Percentiles rank a stretch among this genome's conserved stretches.
Conservation (phyloP, 179 eudicot species). For the Spergularia azorica region DNA sequence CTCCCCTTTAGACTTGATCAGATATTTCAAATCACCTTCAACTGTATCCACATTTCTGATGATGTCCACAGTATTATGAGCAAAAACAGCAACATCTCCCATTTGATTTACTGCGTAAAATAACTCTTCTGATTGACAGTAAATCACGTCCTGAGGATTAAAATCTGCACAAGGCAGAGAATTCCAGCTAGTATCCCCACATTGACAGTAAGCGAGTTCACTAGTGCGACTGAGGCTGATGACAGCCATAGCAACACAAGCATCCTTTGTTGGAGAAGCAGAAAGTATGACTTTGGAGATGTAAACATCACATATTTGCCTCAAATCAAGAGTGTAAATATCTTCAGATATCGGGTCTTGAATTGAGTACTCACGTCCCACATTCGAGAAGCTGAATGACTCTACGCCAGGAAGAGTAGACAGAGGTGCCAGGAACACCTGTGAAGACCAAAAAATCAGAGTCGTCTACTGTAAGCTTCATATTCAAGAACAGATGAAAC, state of each 20-base stretch:
- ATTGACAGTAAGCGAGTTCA: slow-evolving; percentile 9
- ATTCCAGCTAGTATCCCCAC: slow-evolving; percentile 5
- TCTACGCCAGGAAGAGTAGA: slow-evolving; percentile 20
- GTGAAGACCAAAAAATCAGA: too few species aligned
- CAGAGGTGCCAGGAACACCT: slow-evolving; percentile 22
- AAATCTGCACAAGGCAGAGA: background rate
- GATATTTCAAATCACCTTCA: slow-evolving; percentile 3
- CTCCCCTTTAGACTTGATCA: slow-evolving; percentile 3
- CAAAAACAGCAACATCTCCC: slow-evolving; percentile 7
- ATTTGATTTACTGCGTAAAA: slow-evolving; percentile 9
- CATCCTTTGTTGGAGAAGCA: slow-evolving; percentile 2
- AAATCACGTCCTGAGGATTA: slow-evolving; percentile 11
- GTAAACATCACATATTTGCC: background rate
- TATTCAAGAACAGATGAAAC: too few species aligned
- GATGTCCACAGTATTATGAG: background rate
- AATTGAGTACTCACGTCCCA: slow-evolving; percentile 14
- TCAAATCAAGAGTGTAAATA: slow-evolving; percentile 5
- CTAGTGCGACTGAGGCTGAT: background rate
- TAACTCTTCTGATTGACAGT: background rate
- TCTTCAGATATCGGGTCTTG: background rate
- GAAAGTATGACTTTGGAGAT: slow-evolving; percentile 23
- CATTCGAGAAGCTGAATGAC: slow-evolving; percentile 7
- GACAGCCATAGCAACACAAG: background rate
- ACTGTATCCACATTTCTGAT: background rate
- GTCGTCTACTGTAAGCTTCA: too few species aligned